Evolutionary conservation across 1,139 yeast genomes (phyloP).

Genomic region (Candida albicans): DNA sequence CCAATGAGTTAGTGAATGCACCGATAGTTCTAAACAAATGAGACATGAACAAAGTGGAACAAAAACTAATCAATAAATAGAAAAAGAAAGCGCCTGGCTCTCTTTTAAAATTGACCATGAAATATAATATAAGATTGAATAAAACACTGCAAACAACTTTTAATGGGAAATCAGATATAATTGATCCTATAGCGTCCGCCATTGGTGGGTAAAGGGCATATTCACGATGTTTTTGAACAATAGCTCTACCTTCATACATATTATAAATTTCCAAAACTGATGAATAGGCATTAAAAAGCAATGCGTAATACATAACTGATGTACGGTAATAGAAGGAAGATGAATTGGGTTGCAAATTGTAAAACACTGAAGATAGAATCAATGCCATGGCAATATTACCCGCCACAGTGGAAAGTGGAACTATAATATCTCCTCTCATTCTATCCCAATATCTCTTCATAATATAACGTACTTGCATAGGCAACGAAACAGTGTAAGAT

Average conservation of each 20-base stretch:
- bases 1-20: slow-evolving; percentile 51
- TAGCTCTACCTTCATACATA: slow-evolving; percentile 57
- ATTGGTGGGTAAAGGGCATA: slow-evolving; percentile 66
- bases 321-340: slow-evolving; percentile 57
- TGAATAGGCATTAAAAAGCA: slow-evolving; percentile 56
- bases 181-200: slow-evolving; percentile 63
- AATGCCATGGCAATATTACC: slow-evolving; percentile 77
- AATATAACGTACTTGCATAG: slow-evolving; percentile 63
- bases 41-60: slow-evolving; percentile 53
- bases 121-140: slow-evolving; percentile 53
- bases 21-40: slow-evolving; percentile 64
- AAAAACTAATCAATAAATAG: slow-evolving; percentile 45
- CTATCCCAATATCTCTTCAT: slow-evolving; percentile 64
- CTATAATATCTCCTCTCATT: slow-evolving; percentile 63
- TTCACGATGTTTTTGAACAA: slow-evolving; percentile 60
- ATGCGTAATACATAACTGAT: slow-evolving; percentile 57
- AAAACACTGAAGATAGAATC: slow-evolving; percentile 68
- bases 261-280: slow-evolving; percentile 59
- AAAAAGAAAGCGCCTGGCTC: slow-evolving; percentile 62
- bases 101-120: slow-evolving; percentile 56
- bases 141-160: slow-evolving; percentile 43
- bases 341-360: slow-evolving; percentile 47
- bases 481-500: slow-evolving; percentile 65
- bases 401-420: slow-evolving; percentile 56
- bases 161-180: slow-evolving; percentile 58